These are phyloP conservation scores for Phialophora tarda DNA, from an alignment of 2,329 filamentous ascomycete species.

Conservation along the genomic window DNA sequence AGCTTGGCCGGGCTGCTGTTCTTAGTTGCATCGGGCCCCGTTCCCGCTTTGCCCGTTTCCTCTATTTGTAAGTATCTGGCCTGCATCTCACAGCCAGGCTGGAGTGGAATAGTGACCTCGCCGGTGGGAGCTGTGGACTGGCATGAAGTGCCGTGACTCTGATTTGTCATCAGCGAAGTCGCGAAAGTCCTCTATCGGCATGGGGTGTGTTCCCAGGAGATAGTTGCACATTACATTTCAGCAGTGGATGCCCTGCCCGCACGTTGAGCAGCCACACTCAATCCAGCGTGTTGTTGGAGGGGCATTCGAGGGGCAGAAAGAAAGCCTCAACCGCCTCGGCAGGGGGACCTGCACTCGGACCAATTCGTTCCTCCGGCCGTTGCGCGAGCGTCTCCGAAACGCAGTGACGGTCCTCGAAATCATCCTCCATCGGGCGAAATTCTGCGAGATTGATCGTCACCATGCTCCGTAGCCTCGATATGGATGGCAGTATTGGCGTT, in stretches of 20 bases:
- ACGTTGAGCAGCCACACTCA: too few relatives aligned
- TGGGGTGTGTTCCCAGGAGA: too few relatives aligned
- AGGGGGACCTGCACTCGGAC: too few relatives aligned
- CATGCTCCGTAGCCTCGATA: background rate
- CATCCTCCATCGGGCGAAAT: background rate
- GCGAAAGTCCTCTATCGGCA: background rate
- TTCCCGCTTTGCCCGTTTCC: too few relatives aligned
- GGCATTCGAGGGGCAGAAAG: background rate
- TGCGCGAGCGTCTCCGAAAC: background rate
- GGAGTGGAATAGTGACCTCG: background rate
- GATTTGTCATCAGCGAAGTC: background rate
- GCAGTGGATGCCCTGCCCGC: too few relatives aligned
- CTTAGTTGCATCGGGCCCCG: too few relatives aligned
- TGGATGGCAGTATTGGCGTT: background rate
- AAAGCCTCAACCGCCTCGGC: background rate
- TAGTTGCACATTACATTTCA: too few relatives aligned
- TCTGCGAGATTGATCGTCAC: background rate
- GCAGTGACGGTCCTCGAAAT: too few relatives aligned
- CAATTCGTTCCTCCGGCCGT: background rate
- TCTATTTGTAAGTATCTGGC: background rate
- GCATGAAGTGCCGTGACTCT: background rate
- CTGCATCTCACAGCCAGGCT: background rate
- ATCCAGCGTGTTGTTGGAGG: too few relatives aligned
- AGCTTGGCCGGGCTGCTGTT: background rate
- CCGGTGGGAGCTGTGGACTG: background rate